Base-by-base conservation (phyloP, 1,139 yeast species). In the Candida sp. region DNA sequence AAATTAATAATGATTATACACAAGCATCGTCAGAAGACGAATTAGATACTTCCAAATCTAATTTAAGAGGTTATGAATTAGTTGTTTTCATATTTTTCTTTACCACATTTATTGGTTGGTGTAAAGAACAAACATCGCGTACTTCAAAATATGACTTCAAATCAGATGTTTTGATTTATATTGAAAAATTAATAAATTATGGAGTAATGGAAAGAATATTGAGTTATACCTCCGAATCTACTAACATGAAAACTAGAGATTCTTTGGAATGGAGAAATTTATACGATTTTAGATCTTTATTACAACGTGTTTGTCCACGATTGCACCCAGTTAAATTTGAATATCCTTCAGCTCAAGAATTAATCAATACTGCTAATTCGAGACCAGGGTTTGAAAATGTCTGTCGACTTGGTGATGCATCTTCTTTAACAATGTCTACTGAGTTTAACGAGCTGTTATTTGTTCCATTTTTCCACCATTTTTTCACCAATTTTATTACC, bases 181-280 rank as follows among this genome's bases (percentile, higher is more conserved):
- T 72, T 41, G 77, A 72, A 43, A 61, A 62, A 56, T 60, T 66
- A 39, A 64, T 73, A 21, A 67, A 66, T 50, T 68, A 65, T 49
- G 97, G 97, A 25, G 96, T 90, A 0, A 66, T 91, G 51, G 99
- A 93, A 60, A 83, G 84, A 55, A 63, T 91, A 33, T 69, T 91
- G 61, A 77, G 87, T 19, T 64, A 83, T 35, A 72, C 91, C 1
- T 84, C 95, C 1, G 95, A 87, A 50, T 77, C 87, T 1, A 67
- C 86, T 0, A 55, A 64, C 19, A 54, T 39, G 35, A 57, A 55
- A 55, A 71, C 63, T 47, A 58, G 46, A 49, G 66, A 52, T 56
- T 45, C 51, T 30, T 71, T 55, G 40, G 75, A 70, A 42, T 56
- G 64, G 70, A 73, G 52, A 60, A 78, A 54, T 68, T 73, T 62